Evolutionary conservation across 1,284 basidiomycete genomes (phyloP).

Genomic region (Leccinum griseonigrum): DNA sequence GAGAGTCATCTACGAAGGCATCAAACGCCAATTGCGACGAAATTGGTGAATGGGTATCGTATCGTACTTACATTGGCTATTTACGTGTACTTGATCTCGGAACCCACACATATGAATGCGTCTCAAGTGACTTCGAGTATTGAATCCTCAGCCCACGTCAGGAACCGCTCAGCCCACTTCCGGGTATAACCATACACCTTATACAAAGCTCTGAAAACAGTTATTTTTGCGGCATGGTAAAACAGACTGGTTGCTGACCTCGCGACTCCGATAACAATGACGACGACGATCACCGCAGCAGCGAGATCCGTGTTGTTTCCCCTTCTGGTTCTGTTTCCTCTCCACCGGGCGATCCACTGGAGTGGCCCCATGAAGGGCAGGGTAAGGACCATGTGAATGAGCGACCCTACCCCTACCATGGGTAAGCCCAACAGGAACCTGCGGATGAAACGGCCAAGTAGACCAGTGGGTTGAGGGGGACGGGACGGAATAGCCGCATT

Average conservation of each 20-base stretch:
- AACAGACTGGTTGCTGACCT: slow-evolving; percentile 43
- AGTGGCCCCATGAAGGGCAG: slow-evolving; percentile 60
- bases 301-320: slow-evolving; percentile 59
- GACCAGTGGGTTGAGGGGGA: slow-evolving; percentile 28
- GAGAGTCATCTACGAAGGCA: slow-evolving; percentile 58
- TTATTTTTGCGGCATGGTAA: not conserved
- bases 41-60: slow-evolving; percentile 49
- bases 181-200: slow-evolving; percentile 69
- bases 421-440: slow-evolving; percentile 74
- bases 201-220: slow-evolving; percentile 54
- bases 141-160: slow-evolving; percentile 71
- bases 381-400: slow-evolving; percentile 67
- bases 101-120: slow-evolving; percentile 2
- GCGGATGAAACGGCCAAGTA: slow-evolving; percentile 55
- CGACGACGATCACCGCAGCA: slow-evolving; percentile 57
- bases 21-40: slow-evolving; percentile 64
- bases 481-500: slow-evolving; percentile 11
- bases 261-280: slow-evolving; percentile 61
- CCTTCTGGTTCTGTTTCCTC: slow-evolving; percentile 51
- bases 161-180: slow-evolving; percentile 52
- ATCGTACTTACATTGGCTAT: slow-evolving; percentile 11
- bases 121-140: slow-evolving; percentile 68
- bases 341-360: slow-evolving; percentile 63
- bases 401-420: slow-evolving; percentile 70
- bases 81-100: slow-evolving; percentile 19